These are phyloP conservation scores for Trichosanthes truncata DNA, from an alignment of 306 rosid species.

Conservation along the genomic window DNA sequence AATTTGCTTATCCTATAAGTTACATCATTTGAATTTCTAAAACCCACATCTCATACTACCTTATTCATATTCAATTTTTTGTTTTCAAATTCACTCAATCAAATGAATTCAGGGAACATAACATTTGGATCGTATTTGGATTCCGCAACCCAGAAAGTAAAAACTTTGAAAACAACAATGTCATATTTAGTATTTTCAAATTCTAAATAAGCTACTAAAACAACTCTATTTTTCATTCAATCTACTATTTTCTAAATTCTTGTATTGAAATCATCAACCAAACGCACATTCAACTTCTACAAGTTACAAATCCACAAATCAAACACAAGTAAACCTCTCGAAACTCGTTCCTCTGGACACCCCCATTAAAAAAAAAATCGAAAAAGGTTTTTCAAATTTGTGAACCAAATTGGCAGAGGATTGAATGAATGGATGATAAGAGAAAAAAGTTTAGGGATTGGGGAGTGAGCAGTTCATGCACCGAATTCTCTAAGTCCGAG, in stretches of 20 bases:
- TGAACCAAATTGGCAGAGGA: neutral
- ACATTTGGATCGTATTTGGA: too few relatives aligned
- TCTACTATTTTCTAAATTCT: too few relatives aligned
- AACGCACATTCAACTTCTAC: neutral
- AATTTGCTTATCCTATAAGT: neutral
- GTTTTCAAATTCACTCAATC: too few relatives aligned
- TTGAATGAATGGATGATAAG: neutral
- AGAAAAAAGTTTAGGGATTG: neutral
- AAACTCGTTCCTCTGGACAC: neutral
- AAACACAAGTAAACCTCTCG: neutral
- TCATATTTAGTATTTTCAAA: too few relatives aligned
- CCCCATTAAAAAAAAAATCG: neutral
- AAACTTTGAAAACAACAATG: too few relatives aligned
- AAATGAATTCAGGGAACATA: too few relatives aligned
- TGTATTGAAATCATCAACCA: neutral
- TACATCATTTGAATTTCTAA: too few relatives aligned
- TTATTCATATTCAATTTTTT: too few relatives aligned
- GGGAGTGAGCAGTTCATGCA: constrained; percentile 8
- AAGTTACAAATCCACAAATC: neutral
- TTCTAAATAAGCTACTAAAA: too few relatives aligned
- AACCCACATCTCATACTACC: neutral
- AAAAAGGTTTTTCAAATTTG: neutral
- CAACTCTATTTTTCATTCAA: neutral
- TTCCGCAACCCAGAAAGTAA: too few relatives aligned
- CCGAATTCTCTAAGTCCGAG: neutral